Evolutionary conservation across 2,329 filamentous ascomycete species (phyloP).

Genomic region (Juglanconis oblonga): DNA sequence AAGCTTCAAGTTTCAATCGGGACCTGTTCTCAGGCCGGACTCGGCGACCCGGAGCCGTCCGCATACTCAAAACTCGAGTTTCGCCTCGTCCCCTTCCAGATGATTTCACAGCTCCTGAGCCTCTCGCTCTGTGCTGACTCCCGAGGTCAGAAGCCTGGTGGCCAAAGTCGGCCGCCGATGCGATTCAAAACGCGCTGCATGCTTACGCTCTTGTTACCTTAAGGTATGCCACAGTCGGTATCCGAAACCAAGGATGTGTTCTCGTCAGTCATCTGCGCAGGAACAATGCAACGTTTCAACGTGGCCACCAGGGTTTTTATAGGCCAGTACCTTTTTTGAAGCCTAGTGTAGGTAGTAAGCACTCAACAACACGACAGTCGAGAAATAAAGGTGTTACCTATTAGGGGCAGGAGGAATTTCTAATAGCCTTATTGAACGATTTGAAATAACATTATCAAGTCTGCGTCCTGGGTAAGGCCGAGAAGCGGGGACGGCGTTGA

Average conservation of each 20-base stretch:
- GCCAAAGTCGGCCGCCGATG: neutral
- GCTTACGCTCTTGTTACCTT: neutral
- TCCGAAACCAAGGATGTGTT: too few species aligned
- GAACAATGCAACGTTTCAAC: too few species aligned
- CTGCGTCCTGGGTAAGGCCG: constrained; percentile 33
- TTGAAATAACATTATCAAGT: constrained; percentile 11
- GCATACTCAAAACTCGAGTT: neutral
- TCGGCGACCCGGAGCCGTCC: neutral
- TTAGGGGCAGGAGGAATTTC: constrained; percentile 27
- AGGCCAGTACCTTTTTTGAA: too few species aligned
- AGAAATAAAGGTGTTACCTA: too few species aligned
- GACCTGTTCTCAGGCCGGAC: neutral
- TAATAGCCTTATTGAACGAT: constrained; percentile 32
- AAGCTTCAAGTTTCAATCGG: neutral
- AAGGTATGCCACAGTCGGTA: too few species aligned
- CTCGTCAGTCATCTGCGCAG: too few species aligned
- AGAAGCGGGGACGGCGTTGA: constrained; percentile 43
- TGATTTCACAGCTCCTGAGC: neutral
- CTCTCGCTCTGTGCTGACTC: neutral
- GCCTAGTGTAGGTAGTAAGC: too few species aligned
- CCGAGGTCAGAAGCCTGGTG: neutral
- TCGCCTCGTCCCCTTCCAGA: neutral
- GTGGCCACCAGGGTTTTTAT: too few species aligned
- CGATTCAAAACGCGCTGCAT: neutral
- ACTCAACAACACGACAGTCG: too few species aligned